phyloP scores from a whole-genome alignment of 257 asterid species.

The Capsicum baccatum region DNA sequence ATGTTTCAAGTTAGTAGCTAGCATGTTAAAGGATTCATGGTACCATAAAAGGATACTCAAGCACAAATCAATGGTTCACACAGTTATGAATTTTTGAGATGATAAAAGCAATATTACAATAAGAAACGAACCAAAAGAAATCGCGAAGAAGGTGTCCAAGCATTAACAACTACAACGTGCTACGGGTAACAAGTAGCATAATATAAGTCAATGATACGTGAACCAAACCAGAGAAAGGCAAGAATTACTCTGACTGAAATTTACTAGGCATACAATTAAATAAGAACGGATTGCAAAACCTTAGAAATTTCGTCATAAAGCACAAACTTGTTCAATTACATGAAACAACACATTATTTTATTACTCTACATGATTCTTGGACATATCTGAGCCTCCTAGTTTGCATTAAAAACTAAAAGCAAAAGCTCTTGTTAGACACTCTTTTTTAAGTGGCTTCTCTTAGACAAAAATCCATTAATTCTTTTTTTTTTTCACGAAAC shows the following conservation, averaged over 20 bases:
- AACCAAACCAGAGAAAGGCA: constrained; percentile 10
- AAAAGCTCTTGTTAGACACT: constrained; percentile 15
- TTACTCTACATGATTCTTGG: constrained; percentile 4
- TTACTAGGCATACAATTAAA: constrained; percentile 10
- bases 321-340: constrained; percentile 9
- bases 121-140: background rate
- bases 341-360: background rate
- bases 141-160: background rate
- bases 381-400: constrained; percentile 10
- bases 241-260: background rate
- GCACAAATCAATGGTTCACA: no score
- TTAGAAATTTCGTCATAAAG: background rate
- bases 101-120: background rate
- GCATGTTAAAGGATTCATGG: no score
- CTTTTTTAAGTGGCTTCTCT: background rate
- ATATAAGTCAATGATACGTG: background rate
- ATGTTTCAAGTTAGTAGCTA: no score
- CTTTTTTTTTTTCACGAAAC: background rate
- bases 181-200: background rate
- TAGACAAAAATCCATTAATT: background rate
- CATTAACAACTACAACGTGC: background rate
- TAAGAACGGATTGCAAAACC: background rate
- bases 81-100: background rate
- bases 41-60: no score
- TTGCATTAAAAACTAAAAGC: constrained; percentile 1